Evolutionary conservation across 495 filamentous ascomycete species (phyloP).

Genomic region (Neurospora pannonica): DNA sequence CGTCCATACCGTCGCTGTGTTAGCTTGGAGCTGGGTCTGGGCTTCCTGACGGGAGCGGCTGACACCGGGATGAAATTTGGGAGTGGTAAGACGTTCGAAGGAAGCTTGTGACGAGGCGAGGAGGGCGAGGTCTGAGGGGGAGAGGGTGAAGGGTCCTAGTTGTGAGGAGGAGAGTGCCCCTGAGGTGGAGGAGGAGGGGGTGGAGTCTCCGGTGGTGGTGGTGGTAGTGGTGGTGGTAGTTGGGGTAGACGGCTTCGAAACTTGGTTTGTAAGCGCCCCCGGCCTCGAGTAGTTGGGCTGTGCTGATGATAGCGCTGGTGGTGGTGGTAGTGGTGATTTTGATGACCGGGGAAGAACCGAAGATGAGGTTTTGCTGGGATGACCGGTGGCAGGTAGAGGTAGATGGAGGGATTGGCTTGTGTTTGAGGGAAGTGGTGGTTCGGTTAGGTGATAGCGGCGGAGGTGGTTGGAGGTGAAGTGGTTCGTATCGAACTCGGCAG

Average conservation of each 20-base stretch:
- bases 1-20: neutral
- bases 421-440: neutral
- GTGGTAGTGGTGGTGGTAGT: neutral
- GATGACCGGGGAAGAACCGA: neutral
- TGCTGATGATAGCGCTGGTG: too few relatives aligned
- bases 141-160: neutral
- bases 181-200: neutral
- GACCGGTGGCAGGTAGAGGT: neutral
- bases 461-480: neutral
- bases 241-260: neutral
- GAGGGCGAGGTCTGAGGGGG: neutral
- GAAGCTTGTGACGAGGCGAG: neutral
- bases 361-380: neutral
- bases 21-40: neutral
- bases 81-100: neutral
- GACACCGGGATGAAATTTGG: neutral
- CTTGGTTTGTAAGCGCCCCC: neutral
- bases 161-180: neutral
- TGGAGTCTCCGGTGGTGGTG: neutral
- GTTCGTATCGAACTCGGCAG: neutral
- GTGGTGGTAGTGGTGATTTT: neutral
- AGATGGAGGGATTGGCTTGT: neutral
- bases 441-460: neutral
- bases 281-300: too few relatives aligned
- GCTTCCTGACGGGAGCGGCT: neutral